Conservation (phyloP, 179 eudicot genomes). For the Corrigiola litoralis region DNA sequence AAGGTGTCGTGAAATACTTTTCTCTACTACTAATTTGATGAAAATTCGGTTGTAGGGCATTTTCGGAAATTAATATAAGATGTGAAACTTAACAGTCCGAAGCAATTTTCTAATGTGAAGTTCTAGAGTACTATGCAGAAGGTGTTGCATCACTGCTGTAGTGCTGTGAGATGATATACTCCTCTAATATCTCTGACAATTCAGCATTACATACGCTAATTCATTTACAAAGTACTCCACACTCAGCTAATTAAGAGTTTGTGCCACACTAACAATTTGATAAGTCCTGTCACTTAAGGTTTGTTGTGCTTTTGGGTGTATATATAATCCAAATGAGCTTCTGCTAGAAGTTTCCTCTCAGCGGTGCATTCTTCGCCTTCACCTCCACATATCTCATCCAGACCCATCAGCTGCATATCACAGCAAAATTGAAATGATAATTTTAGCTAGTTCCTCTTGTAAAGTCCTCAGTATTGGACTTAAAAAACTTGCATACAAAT, state of each 20-base stretch:
- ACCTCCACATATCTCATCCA: slow-evolving; percentile 30
- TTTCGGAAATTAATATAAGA: too few species aligned
- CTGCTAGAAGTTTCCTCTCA: slow-evolving; percentile 44
- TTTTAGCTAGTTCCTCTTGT: neutral
- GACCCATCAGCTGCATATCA: slow-evolving; percentile 39
- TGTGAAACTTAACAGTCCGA: too few species aligned
- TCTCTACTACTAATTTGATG: too few species aligned
- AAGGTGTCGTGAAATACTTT: too few species aligned
- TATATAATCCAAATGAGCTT: slow-evolving; percentile 64
- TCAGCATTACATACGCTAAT: too few species aligned
- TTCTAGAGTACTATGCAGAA: too few species aligned
- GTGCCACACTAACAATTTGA: neutral
- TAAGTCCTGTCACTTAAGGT: neutral
- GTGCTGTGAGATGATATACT: too few species aligned
- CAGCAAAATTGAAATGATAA: neutral
- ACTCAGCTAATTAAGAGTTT: neutral
- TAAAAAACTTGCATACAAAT: neutral
- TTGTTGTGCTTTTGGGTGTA: slow-evolving; percentile 39
- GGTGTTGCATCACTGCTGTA: too few species aligned
- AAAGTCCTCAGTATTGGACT: too few species aligned
- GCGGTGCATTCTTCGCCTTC: slow-evolving; percentile 37
- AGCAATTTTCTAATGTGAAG: too few species aligned
- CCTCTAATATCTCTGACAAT: too few species aligned
- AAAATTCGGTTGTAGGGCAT: too few species aligned
- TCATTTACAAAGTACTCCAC: neutral